Evolutionary conservation across 805 yeast species (phyloP), one percentile per base, ranked within the genome.

Genomic region (Kluyveromyces wickerhamii): DNA sequence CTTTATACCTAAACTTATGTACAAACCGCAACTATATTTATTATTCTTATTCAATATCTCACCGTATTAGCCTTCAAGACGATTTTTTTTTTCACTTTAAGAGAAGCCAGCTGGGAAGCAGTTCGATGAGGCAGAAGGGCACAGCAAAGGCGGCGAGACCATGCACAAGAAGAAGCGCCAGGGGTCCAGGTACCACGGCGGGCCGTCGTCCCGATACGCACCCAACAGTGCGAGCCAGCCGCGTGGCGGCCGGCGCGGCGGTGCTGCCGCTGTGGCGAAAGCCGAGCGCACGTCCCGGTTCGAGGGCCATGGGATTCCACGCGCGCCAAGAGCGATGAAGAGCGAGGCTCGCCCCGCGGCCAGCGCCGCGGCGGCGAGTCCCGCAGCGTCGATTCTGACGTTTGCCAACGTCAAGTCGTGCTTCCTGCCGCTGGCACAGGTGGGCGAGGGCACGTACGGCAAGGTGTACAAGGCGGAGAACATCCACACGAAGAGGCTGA

Each of bases 371-470:
- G 14, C 11, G 26, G 12, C 11, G 12, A 23, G 26, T 14, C 5
- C 84, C 11, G 85, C 89, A 3, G 68, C 23, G 29, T 17, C 33
- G 9, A n/a, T 30, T 7, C 10, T 30, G 14, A n/a, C 19, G 26
- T 30, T 31, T 17, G 24, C 15, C 15, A 22, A 31, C 19, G 27
- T 22, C 13, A 23, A 31, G 24, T 31, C 28, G 11, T 21, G 33
- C 25, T 30, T 30, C 25, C 33, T 15, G 13, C 25, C 25, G n/a
- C 16, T 30, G 19, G 33, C 74, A 26, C 97, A 92, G 53, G 97
- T 92, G 4, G 98, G 98, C n/a, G 97, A 92, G 60, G 98, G 98
- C 7, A 92, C 97, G 0, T 92, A 92, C 57, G 98, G 98, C 13
- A 57, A 56, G 46, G 62, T 57, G 13, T 57, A 52, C 39, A 57